Evolutionary conservation across 495 filamentous ascomycete genomes (phyloP), one percentile per base, ranked within the genome.

Genomic region (Astrocystis sublimbata): DNA sequence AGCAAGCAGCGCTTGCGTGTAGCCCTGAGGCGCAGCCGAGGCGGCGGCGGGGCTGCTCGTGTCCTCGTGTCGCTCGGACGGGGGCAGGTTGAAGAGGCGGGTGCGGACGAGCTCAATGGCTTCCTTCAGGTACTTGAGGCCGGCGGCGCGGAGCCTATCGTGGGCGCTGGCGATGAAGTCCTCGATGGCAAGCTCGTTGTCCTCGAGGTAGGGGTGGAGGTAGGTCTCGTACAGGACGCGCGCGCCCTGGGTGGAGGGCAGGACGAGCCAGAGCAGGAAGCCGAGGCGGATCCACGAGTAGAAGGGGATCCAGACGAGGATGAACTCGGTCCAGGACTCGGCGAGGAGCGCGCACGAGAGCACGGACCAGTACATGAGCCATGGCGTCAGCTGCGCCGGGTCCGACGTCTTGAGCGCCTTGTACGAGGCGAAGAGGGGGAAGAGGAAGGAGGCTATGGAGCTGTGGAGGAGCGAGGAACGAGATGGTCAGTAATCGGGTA

Each of bases 291-390:
- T 81, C 83, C 90, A 97, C 68, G 91, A 83, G 78, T 97, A 99
- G 80, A 98, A 96, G 35, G 96, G 94, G 58, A 98, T 77, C 91
- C 92, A 97, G 72, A 82, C 80, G 40, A 98, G 81, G 71, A 97
- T 85, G 76, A 92, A 96, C 56, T 86, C 85, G 21, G 86, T 86
- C 89, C 91, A 96, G 35, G 88, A 91, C 76, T 98, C 94, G 78
- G 89, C 83, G 66, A 94, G 83, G 63, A 91, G 77, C 56, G 89
- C 85, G 78, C 89, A 88, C 41, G 91, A 88, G 49, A 97, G 81
- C 30, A 96, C 92, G 46, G 96, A 91, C 92, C 92, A 99, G 83
- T 98, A 99, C 89, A 97, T 98, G 54, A 99, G 84, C 94, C 94
- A 99, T 92, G 94, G 94, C 64, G 92, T 90, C 28, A 98, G 83